Base-by-base conservation (phyloP, 495 filamentous ascomycete genomes). In the Physcia stellaris region DNA sequence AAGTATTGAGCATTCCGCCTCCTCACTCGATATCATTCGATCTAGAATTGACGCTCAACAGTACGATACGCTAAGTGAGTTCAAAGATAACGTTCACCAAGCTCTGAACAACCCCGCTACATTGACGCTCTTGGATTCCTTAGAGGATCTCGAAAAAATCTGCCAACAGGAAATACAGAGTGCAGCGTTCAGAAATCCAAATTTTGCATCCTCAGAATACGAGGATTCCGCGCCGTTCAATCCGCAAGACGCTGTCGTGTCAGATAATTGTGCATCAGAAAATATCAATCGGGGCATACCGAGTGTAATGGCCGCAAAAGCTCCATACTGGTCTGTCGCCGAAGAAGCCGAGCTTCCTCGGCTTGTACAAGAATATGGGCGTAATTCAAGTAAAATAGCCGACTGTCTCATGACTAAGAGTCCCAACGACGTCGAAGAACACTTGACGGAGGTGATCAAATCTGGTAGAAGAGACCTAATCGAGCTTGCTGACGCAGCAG, bases 341-440 rank as follows among this genome's bases (percentile, higher is more conserved):
- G 41, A 43, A 19, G 13, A 37, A 20, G 15, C 19, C 4, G 13
- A 38, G 13, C 32, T 43, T 23, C 41, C 41, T 4, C 17, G 32
- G 16, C 34, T 43, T 12, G 16, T 43, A 19, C 22, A 31, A 31
- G 33, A 18, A n/a, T 43, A 23, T 21, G 41, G 41, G 2, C 18
- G 34, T 4, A 22, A 43, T 18, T 43, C 32, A 7, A 3, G 20
- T 16, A 26, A 12, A 11, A 39, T 43, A n/a, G 32, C 41, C 6
- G 33, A 43, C 12, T 13, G 7, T 9, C 24, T 43, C 1, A 35
- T 26, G 33, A 43, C 41, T 3, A 43, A 43, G 15, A 43, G 15
- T 15, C n/a, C 24, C 4, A 26, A 31, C 11, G 34, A 43, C 0
- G 41, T 43, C 38, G 34, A 28, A 1, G 21, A 32, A 4, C 15